Evolutionary conservation across 2,329 filamentous ascomycete species (phyloP), one percentile per base, ranked within the genome.

Genomic region (Colletotrichum theobromicola): DNA sequence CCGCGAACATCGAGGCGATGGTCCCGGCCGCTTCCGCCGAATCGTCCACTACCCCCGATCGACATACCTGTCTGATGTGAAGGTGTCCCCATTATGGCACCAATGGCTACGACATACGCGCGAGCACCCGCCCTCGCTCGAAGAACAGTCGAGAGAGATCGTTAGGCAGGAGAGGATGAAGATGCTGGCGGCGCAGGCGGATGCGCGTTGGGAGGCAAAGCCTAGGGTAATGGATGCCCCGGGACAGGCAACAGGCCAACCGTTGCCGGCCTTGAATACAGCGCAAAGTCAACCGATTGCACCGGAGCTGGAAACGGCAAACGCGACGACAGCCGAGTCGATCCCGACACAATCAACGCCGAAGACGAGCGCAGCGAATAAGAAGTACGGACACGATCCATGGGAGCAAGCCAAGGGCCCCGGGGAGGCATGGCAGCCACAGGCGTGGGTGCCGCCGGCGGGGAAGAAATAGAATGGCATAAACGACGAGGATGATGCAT

Each of bases 21-120:
- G 76, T 21, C 73, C 82, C 60, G 77, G 80, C 37, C 88, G 90
- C 77, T 90, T 89, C 87, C 89, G 91, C 35, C 90, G 91, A 80
- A 92, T 93, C 76, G 90, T 93, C 63, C 80, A 90, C 78, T 92
- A 90, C 82, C 90, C 91, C 13, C 83, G 85, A 63, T 84, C 84
- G 57, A 87, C 88, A 4, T 90, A 90, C 80, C 85, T 87, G 79
- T 89, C 87, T 78, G 87, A 90, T 37, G 87, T 93, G 68, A 83
- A 83, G 70, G 90, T 93, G 74, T 85, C 88, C 66, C 91, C 92
- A 13, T 86, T 88, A 76, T 94, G 92, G 92, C 91, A 93, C 82
- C 91, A 93, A 79, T 94, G 92, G 92, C 86, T 94, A 63, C 90
- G 92, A 18, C 87, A 93, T 81, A 90, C 88, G 60, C 89, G 92